phyloP scores from a whole-genome alignment of 495 filamentous ascomycete species.

The Filosporella fistucella region DNA sequence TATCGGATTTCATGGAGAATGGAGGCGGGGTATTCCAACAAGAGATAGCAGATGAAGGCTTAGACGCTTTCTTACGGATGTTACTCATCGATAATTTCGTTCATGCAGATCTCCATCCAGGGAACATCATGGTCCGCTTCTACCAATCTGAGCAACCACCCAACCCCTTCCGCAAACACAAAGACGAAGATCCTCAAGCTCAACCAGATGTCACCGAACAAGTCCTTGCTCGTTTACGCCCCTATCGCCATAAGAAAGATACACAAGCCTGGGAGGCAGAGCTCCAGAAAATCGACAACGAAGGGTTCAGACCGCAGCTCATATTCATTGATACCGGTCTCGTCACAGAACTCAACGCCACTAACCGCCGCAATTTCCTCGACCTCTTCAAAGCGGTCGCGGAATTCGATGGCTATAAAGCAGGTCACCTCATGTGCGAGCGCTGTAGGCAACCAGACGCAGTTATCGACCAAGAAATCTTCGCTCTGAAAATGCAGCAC shows the following conservation, averaged over 20 bases:
- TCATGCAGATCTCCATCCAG: constrained; percentile 96
- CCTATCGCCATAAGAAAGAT: constrained; percentile 56
- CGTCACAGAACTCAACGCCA: constrained; percentile 86
- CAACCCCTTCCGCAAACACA: constrained; percentile 44
- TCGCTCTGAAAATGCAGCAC: constrained; percentile 95
- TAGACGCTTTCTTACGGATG: constrained; percentile 98
- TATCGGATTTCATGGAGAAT: constrained; percentile 83
- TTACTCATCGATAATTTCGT: constrained; percentile 96
- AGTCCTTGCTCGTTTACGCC: constrained; percentile 73
- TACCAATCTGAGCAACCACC: constrained; percentile 75
- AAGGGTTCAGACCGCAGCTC: constrained; percentile 89
- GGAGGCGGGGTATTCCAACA: constrained; percentile 90
- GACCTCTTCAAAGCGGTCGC: constrained; percentile 95
- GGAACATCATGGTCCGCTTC: constrained; percentile 99
- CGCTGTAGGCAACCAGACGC: constrained; percentile 86
- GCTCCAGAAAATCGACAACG: constrained; percentile 73
- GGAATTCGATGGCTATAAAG: constrained; percentile 95
- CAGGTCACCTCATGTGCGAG: constrained; percentile 93
- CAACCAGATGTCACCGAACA: constrained; percentile 81
- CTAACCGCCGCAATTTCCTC: constrained; percentile 86
- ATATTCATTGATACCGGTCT: constrained; percentile 98
- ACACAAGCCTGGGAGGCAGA: constrained; percentile 61
- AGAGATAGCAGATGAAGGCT: constrained; percentile 91
- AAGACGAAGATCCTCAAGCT: constrained; percentile 45
- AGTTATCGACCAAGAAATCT: constrained; percentile 83